Base-by-base conservation (phyloP, 2,329 filamentous ascomycete genomes). In the Dactylellina haptotyla region DNA sequence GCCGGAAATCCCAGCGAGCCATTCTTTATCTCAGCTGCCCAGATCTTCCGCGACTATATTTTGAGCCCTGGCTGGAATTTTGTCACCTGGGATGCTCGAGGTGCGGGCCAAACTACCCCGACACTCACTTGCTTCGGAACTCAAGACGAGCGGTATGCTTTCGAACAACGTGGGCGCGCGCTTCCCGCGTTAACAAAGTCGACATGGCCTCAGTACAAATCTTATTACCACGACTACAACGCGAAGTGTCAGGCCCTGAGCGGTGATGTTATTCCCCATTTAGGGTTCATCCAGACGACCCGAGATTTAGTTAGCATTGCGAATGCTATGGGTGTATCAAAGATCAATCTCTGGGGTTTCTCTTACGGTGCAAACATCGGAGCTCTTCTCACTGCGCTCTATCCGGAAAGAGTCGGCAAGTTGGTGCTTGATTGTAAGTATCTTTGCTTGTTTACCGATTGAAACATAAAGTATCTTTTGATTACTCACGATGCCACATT, bases 71-170 rank as follows among this genome's bases (percentile, higher is more conserved):
- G 66, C 20, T 71, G 66, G 66, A 63, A 71, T 23, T 58, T 63
- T 53, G 66, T 71, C n/a, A 71, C 66, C 14, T 71, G 66, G 66
- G 66, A 71, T 23, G 57, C 66, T n/a, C 32, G 66, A 50, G 66
- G 66, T 25, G 48, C 66, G 4, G 66, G 66, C 4, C 66, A 71
- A 32, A 71, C 66, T 2, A 71, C 66, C 12, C 66, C 66, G 1
- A 71, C 66, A 5, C 58, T 71, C 41, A 71, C 66, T 12, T 71
- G 66, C 43, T 71, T 71, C 43, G 57, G 1, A 18, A 45, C 41
- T 9, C 48, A 50, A 39, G 58, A 71, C 4, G 58, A 64, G 32
- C 51, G 66, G 6, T 50, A 56, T 28, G 58, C 58, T 12, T 72
- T 72, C 25, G 58, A 72, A 39, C 50, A 53, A 18, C 66, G 58